Base-by-base conservation (phyloP, 176 grass and related monocot genomes). In the Oryza glumipatula region DNA sequence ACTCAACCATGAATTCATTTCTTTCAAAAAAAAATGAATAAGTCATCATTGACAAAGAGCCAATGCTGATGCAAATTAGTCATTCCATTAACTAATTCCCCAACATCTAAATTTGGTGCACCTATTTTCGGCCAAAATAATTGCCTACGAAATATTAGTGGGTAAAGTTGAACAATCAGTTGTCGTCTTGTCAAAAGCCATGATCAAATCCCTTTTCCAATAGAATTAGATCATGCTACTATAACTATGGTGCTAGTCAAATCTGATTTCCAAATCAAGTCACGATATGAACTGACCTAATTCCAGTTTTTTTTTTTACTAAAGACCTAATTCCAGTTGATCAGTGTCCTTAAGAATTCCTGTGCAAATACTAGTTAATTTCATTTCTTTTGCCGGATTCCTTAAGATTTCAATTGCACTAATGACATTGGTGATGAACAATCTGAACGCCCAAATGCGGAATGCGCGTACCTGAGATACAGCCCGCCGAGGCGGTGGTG, bases 401-500 rank as follows among this genome's bases (percentile, higher is more conserved):
- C 39, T 8, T 11, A 63, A 3, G 30, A 23, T 63, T 63, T 63
- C n/a, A 63, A 63, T 63, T 23, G 58, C 58, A 63, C 58, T 63
- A 63, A 63, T 22, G 58, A 7, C n/a, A 63, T 44, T 30, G 65
- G n/a, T 16, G 58, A 68, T 26, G 60, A 66, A 71, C 49, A 35
- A 21, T 64, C 24, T 36, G 45, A 52, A 79, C 33, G 58, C 3
- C 13, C 14, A 38, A 38, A 75, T 67, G 72, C 10, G 19, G 15
- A 33, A 47, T 5, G 13, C 3, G 77, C 70, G 76, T 85, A 99
- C 96, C 94, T 96, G 86, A 99, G 96, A 71, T 92, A 96, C 48
- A 99, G 35, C 19, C 83, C 88, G 15, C 83, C 97, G 14, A 99
- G 88, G 16, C 97, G 85, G 69, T 92, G 84, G 74, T 99, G 97